Evolutionary conservation across 2,329 filamentous ascomycete genomes (phyloP), one percentile per base, ranked within the genome.

Genomic region (Colletotrichum simmondsii): DNA sequence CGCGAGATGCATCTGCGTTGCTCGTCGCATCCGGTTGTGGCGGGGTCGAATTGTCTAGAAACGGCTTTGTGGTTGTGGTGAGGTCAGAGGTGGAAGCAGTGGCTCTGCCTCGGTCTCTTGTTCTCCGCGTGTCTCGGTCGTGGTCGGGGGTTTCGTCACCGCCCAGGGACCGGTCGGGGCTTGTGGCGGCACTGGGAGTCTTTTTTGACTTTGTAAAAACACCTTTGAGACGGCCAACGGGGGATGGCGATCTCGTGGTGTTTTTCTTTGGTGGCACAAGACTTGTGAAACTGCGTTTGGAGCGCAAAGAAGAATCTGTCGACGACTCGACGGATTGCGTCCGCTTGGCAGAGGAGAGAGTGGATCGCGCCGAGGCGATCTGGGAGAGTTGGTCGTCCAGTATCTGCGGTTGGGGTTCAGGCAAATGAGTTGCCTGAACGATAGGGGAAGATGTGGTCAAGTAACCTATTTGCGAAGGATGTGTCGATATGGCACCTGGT

Each of bases 391-490:
- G 80, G 30, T 80, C 78, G 63, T 85, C 83, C 60, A 82, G 78
- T 42, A 78, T 77, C 72, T 86, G 85, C 24, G 83, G 79, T 63
- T 86, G 85, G 59, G 85, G 83, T 63, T 86, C 85, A 61, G 85
- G 83, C 65, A 88, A 78, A 75, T 88, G 87, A 28, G 84, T 85
- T 61, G 89, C 87, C 77, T 92, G 91, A 63, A 93, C 88, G 71
- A 92, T 82, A 37, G 92, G 90, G 26, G 92, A 93, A 35, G 92
- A 93, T 42, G 91, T 90, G 61, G 92, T 93, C 73, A 93, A 85
- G 80, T 93, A 91, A 74, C 90, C 91, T 78, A 89, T 87, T 77
- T 93, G 91, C 42, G 92, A 92, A 65, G 91, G 88, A 80, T 91
- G 90, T 32, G 88, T 85, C 56, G 89, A 89, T 66, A 88, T 81